These are phyloP conservation scores for Carallia brachiata DNA, from an alignment of 345 rosid species.

Conservation along the genomic window DNA sequence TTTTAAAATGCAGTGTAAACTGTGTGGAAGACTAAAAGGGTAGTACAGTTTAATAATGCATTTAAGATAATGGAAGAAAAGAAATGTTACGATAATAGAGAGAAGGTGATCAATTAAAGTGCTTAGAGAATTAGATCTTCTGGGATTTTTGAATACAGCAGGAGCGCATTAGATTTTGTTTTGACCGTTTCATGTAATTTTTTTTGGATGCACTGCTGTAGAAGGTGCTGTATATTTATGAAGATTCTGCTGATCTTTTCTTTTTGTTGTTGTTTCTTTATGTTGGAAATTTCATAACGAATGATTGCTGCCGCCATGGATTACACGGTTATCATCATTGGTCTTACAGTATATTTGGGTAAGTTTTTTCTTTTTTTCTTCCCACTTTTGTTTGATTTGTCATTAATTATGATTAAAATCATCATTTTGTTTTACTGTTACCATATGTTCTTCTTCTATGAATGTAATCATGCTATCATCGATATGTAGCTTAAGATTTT, in stretches of 20 bases:
- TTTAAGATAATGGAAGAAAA: no score
- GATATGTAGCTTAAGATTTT: slow-evolving; percentile 7
- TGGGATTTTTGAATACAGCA: neutral
- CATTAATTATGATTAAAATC: slow-evolving; percentile 16
- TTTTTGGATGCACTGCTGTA: neutral
- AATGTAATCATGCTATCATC: neutral
- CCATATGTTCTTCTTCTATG: slow-evolving; percentile 12
- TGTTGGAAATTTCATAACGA: slow-evolving; percentile 36
- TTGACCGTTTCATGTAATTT: neutral
- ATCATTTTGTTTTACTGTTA: slow-evolving; percentile 27
- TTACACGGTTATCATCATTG: slow-evolving; percentile 34
- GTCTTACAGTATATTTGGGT: slow-evolving; percentile 77
- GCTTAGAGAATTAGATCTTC: slow-evolving; percentile 17
- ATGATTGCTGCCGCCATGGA: slow-evolving; percentile 54
- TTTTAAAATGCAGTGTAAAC: neutral
- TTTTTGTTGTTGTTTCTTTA: slow-evolving; percentile 33
- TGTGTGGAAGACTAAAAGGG: neutral
- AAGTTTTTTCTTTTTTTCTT: slow-evolving; percentile 27
- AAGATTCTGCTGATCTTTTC: slow-evolving; percentile 25
- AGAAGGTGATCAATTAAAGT: neutral
- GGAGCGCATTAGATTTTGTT: neutral
- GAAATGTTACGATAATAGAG: neutral
- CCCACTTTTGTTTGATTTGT: neutral
- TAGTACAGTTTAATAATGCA: neutral
- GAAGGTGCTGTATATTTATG: slow-evolving; percentile 5